Evolutionary conservation across 805 yeast genomes (phyloP).

Genomic region (Candida taoyuanica): DNA sequence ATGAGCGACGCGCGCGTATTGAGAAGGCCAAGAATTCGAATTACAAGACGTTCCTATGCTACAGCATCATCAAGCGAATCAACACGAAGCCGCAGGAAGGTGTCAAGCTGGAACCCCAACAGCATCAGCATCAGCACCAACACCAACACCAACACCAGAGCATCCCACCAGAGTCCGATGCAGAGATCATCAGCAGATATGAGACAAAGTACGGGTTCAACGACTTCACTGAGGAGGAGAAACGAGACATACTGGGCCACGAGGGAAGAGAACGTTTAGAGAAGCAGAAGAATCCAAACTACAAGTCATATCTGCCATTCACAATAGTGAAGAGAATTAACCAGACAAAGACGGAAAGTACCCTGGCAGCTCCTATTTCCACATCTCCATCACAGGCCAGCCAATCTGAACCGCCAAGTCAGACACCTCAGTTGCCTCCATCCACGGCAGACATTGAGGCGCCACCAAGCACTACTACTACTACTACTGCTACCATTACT

Average conservation of each 20-base stretch:
- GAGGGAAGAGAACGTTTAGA: constrained; percentile 23
- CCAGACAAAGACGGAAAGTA: constrained; percentile 10
- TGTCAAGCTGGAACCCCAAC: constrained; percentile 1
- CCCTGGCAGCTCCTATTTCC: too few relatives aligned
- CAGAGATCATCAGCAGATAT: constrained; percentile 19
- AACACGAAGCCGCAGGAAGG: constrained; percentile 15
- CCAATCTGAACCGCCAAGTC: background rate
- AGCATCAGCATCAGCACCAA: background rate
- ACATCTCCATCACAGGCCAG: background rate
- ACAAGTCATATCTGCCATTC: constrained; percentile 22
- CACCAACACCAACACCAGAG: background rate
- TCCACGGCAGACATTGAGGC: background rate
- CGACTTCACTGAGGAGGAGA: constrained; percentile 24
- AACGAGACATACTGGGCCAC: constrained; percentile 23
- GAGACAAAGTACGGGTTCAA: constrained; percentile 17
- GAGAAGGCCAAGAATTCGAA: constrained; percentile 25
- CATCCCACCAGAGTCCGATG: constrained; percentile 12
- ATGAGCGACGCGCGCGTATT: constrained; percentile 26
- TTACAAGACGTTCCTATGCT: constrained; percentile 27
- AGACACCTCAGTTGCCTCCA: background rate
- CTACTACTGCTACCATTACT: too few relatives aligned
- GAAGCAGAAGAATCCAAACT: constrained; percentile 17
- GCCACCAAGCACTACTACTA: too few relatives aligned
- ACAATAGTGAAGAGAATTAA: constrained; percentile 22
- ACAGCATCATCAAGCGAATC: constrained; percentile 27